Percentiles rank a stretch among this genome's conserved stretches.
Conservation (phyloP, 208 protist species). For the Trypanosomatidae sp. region DNA sequence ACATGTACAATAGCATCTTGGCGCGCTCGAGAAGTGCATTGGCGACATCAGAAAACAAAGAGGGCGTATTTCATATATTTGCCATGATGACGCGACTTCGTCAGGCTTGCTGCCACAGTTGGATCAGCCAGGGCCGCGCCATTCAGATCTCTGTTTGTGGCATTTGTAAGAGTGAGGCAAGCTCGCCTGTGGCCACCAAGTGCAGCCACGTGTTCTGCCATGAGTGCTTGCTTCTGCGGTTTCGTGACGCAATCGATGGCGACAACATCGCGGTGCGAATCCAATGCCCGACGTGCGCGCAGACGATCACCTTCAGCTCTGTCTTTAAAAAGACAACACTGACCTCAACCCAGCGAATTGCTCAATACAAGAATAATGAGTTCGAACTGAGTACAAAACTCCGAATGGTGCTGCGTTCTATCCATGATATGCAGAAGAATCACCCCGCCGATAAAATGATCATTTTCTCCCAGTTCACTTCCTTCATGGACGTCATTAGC, state of each 20-base stretch:
- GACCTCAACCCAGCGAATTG: slow-evolving; percentile 71
- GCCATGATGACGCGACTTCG: slow-evolving; percentile 94
- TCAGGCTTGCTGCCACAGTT: slow-evolving; percentile 92
- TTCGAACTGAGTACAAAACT: slow-evolving; percentile 89
- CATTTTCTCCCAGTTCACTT: slow-evolving; percentile 98
- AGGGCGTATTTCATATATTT: slow-evolving; percentile 89
- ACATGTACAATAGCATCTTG: slow-evolving; percentile 89
- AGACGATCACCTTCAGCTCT: slow-evolving; percentile 47
- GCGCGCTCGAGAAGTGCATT: slow-evolving; percentile 73
- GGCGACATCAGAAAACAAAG: slow-evolving; percentile 54
- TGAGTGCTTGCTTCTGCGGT: slow-evolving; percentile 79
- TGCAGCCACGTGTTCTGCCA: slow-evolving; percentile 90
- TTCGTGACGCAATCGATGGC: slow-evolving; percentile 76
- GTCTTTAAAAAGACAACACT: slow-evolving; percentile 60
- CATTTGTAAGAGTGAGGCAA: slow-evolving; percentile 76
- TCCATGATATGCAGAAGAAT: slow-evolving; percentile 69
- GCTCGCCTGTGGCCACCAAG: slow-evolving; percentile 47
- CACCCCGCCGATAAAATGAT: slow-evolving; percentile 93
- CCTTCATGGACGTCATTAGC: slow-evolving; percentile 96
- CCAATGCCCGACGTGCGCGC: slow-evolving; percentile 61
- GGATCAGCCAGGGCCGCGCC: slow-evolving; percentile 72
- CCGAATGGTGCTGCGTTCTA: slow-evolving; percentile 71
- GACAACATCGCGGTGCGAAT: slow-evolving; percentile 64
- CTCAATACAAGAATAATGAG: slow-evolving; percentile 61
- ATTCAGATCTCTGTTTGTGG: slow-evolving; percentile 74